These are phyloP conservation scores for Tubosaeta sp. DNA, from an alignment of 768 basidiomycete species.

Conservation along the genomic window DNA sequence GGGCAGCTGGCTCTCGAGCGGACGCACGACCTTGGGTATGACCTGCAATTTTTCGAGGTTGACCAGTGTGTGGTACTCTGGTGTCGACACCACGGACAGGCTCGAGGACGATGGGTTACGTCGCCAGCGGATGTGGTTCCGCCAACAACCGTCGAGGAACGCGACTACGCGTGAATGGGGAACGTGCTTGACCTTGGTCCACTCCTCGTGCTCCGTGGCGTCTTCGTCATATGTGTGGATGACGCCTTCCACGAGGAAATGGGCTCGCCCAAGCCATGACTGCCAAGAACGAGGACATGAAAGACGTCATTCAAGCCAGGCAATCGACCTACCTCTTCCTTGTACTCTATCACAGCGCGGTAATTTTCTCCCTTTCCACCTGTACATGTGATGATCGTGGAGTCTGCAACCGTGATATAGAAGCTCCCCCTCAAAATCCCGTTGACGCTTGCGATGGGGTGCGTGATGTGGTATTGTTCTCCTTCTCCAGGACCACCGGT, in stretches of 20 bases:
- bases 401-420: conserved; percentile 83
- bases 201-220: conserved; percentile 58
- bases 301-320: background rate
- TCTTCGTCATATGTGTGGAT: conserved; percentile 77
- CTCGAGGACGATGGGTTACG: conserved; percentile 49
- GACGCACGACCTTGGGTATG: conserved; percentile 82
- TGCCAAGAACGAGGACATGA: conserved; percentile 13
- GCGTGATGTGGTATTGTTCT: conserved; percentile 83
- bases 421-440: conserved; percentile 89
- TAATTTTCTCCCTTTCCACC: conserved; percentile 63
- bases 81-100: conserved; percentile 36
- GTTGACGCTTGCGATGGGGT: conserved; percentile 87
- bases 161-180: conserved; percentile 75
- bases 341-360: conserved; percentile 87
- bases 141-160: conserved; percentile 86
- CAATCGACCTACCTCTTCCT: conserved; percentile 74
- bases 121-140: conserved; percentile 76
- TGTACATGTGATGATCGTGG: conserved; percentile 75
- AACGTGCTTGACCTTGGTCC: conserved; percentile 89
- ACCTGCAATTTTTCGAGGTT: conserved; percentile 68
- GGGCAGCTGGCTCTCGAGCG: conserved; percentile 71
- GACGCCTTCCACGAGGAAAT: conserved; percentile 83
- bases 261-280: conserved; percentile 90
- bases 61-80: conserved; percentile 65
- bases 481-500: conserved; percentile 71